Evolutionary conservation across 129 eudicot species (phyloP).

Genomic region (Deinandra increscens): DNA sequence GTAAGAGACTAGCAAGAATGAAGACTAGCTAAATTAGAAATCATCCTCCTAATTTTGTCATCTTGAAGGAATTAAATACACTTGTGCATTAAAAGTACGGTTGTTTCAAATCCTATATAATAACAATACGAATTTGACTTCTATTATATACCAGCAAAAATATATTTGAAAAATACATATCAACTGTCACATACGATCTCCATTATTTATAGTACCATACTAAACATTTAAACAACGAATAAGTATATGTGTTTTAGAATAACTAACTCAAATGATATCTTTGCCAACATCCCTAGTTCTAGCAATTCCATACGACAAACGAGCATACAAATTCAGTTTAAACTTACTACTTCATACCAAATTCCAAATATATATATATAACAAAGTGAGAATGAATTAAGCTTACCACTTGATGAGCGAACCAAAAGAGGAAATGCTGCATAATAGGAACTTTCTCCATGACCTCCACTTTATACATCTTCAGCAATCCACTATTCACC

Average conservation of each 20-base stretch:
- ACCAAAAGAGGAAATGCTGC: conserved; percentile 98
- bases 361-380: not conserved
- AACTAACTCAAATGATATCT: not conserved
- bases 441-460: conserved; percentile 96
- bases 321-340: not conserved
- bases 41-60: no score
- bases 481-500: conserved; percentile 86
- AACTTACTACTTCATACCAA: not conserved
- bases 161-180: not conserved
- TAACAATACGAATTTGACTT: not conserved
- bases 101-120: not conserved
- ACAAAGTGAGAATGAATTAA: not conserved
- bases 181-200: not conserved
- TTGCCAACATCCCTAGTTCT: not conserved
- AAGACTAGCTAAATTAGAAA: no score
- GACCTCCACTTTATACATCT: conserved; percentile 96
- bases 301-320: no score
- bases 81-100: not conserved
- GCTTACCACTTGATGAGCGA: conserved; percentile 78
- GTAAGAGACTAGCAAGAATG: no score
- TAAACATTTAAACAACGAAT: not conserved
- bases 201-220: not conserved
- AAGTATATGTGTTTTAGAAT: not conserved
- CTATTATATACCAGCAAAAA: not conserved
- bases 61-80: no score